These are phyloP conservation scores for Rosa rugosa DNA, from an alignment of 306 rosid genomes.

Conservation along the genomic window DNA sequence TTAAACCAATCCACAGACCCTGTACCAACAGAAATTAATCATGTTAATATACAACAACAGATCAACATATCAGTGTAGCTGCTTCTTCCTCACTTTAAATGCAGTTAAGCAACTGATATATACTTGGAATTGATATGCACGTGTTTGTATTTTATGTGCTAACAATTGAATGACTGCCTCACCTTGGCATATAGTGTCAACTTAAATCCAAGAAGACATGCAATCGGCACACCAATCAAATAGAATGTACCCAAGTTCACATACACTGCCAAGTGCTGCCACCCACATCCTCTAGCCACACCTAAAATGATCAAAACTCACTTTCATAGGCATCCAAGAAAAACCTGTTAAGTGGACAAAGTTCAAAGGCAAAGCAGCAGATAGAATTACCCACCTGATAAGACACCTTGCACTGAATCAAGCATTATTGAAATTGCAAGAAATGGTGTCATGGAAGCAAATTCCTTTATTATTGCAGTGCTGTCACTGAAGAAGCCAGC, in stretches of 20 bases:
- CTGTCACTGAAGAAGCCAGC: constrained; percentile 55
- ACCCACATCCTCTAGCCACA: constrained; percentile 82
- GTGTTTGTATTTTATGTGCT: too few species aligned
- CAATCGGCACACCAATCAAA: constrained; percentile 63
- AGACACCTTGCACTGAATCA: constrained; percentile 75
- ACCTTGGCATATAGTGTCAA: constrained; percentile 59
- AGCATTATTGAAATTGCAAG: constrained; percentile 59
- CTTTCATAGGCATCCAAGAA: background rate
- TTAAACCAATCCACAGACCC: constrained; percentile 88
- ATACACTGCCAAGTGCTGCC: constrained; percentile 66
- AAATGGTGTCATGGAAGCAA: constrained; percentile 71
- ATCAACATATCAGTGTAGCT: background rate
- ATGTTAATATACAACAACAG: background rate
- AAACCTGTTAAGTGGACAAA: background rate
- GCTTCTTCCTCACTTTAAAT: background rate
- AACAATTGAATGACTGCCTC: background rate
- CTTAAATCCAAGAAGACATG: constrained; percentile 59
- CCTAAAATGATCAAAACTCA: constrained; percentile 44
- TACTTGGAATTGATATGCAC: background rate
- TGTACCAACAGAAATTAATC: constrained; percentile 17
- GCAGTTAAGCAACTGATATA: background rate
- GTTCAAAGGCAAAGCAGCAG: background rate
- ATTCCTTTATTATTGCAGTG: constrained; percentile 38
- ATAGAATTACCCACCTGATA: constrained; percentile 58
- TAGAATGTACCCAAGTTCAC: constrained; percentile 68